Percentiles rank a stretch among this genome's conserved stretches.
phyloP scores from a whole-genome alignment of 1,284 basidiomycete species.

The Trichosporon coremiiforme region DNA sequence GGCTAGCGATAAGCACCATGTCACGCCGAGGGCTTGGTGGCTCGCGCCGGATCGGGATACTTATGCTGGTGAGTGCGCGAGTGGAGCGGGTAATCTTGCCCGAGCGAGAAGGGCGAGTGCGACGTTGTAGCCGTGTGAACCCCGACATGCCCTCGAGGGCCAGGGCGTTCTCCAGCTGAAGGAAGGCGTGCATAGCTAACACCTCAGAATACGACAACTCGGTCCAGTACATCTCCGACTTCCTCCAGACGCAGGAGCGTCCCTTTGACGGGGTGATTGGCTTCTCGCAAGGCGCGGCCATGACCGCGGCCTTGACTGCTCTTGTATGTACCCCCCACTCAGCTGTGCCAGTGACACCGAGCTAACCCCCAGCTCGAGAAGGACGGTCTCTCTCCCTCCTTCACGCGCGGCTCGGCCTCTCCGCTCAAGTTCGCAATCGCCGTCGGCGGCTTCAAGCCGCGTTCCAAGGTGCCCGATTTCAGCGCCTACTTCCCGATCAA shows the following conservation, averaged over 20 bases:
- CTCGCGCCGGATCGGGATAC: slow-evolving; percentile 23
- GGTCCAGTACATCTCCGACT: slow-evolving; percentile 55
- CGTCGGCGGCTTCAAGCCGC: slow-evolving; percentile 55
- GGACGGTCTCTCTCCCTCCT: slow-evolving; percentile 65
- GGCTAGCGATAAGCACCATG: not conserved
- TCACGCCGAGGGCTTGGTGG: slow-evolving; percentile 23
- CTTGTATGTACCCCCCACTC: too few relatives aligned
- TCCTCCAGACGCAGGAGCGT: slow-evolving; percentile 47
- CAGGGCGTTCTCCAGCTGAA: too few relatives aligned
- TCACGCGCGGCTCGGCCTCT: slow-evolving; percentile 65
- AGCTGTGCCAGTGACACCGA: too few relatives aligned
- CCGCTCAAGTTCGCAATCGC: slow-evolving; percentile 69
- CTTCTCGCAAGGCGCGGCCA: slow-evolving; percentile 79
- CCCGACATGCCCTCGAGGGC: too few relatives aligned
- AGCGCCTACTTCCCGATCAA: slow-evolving; percentile 54
- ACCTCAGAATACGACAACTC: slow-evolving; percentile 65
- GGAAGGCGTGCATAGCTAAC: slow-evolving; percentile 7
- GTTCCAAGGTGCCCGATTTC: slow-evolving; percentile 58
- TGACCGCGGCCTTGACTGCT: slow-evolving; percentile 72
- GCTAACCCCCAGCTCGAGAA: too few relatives aligned
- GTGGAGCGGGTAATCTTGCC: not conserved
- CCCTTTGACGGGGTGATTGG: slow-evolving; percentile 71
- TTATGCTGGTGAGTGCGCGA: slow-evolving; percentile 17
- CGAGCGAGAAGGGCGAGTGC: too few relatives aligned
- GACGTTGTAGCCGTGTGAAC: too few relatives aligned